Conservation (phyloP, 2,329 filamentous ascomycete species). For the Beauveria caledonica region DNA sequence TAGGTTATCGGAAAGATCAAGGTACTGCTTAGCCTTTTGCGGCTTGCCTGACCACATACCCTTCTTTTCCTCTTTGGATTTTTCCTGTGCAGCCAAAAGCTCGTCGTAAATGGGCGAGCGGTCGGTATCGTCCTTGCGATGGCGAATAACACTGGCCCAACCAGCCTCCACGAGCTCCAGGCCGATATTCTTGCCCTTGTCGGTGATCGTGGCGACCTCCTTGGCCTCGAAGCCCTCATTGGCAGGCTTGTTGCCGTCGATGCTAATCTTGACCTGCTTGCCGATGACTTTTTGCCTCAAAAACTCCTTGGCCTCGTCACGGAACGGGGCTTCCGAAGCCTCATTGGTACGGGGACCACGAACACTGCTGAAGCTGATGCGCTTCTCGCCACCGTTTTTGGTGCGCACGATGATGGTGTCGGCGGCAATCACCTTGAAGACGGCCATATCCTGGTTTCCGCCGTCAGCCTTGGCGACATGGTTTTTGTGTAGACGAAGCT, state of each 20-base stretch:
- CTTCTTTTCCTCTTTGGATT: conserved; percentile 78
- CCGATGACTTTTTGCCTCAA: conserved; percentile 88
- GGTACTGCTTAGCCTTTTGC: conserved; percentile 71
- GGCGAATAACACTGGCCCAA: conserved; percentile 87
- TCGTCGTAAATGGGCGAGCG: conserved; percentile 91
- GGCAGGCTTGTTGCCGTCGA: conserved; percentile 86
- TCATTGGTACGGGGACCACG: conserved; percentile 87
- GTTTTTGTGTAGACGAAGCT: conserved; percentile 73
- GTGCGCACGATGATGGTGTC: conserved; percentile 83
- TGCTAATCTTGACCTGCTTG: conserved; percentile 82
- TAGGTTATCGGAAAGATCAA: conserved; percentile 83
- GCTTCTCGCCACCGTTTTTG: conserved; percentile 79
- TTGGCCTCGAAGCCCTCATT: conserved; percentile 87
- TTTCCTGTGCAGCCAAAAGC: conserved; percentile 69
- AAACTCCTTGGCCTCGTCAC: conserved; percentile 92
- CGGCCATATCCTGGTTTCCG: conserved; percentile 68
- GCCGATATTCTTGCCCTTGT: conserved; percentile 81
- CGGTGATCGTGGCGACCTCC: conserved; percentile 82
- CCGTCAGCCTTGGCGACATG: conserved; percentile 63
- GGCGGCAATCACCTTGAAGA: conserved; percentile 77
- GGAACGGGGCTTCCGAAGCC: conserved; percentile 78
- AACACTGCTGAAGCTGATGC: conserved; percentile 86
- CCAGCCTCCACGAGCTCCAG: conserved; percentile 82
- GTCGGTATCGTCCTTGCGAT: conserved; percentile 90
- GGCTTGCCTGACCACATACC: conserved; percentile 93